Evolutionary conservation across 805 yeast species (phyloP).

Genomic region (Debaryomyces maramus): DNA sequence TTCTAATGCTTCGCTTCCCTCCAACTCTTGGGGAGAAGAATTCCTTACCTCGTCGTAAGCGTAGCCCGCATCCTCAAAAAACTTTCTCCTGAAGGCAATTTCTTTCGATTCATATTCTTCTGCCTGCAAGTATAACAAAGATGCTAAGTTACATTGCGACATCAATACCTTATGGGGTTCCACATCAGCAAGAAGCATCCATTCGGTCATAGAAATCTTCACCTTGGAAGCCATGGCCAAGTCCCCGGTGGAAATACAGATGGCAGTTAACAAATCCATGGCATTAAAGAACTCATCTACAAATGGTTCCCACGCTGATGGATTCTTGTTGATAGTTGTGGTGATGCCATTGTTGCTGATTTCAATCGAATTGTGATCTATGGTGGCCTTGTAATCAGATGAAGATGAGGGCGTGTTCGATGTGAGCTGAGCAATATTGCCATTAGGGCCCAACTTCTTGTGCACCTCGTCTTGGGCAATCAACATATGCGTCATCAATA

Average conservation of each 20-base stretch:
- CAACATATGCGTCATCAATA: slow-evolving; percentile 60
- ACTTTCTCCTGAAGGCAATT: slow-evolving; percentile 23
- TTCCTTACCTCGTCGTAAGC: slow-evolving; percentile 17
- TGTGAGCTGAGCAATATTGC: slow-evolving; percentile 3
- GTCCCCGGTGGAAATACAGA: slow-evolving; percentile 70
- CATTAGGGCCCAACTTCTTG: slow-evolving; percentile 30
- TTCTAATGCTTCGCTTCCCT: slow-evolving; percentile 6
- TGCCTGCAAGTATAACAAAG: slow-evolving; percentile 65
- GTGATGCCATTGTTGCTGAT: slow-evolving; percentile 15
- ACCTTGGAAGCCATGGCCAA: slow-evolving; percentile 58
- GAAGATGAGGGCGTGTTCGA: slow-evolving; percentile 5
- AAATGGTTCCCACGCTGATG: slow-evolving; percentile 69
- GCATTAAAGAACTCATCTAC: slow-evolving; percentile 76
- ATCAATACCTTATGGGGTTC: slow-evolving; percentile 63
- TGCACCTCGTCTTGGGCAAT: slow-evolving; percentile 68
- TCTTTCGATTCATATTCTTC: slow-evolving; percentile 59
- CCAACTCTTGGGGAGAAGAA: slow-evolving; percentile 7
- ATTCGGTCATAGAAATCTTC: slow-evolving; percentile 61
- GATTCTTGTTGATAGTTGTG: slow-evolving; percentile 31
- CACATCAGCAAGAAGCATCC: slow-evolving; percentile 74
- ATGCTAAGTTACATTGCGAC: slow-evolving; percentile 69
- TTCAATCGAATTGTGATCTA: slow-evolving; percentile 17
- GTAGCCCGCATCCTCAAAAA: slow-evolving; percentile 26
- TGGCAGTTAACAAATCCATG: slow-evolving; percentile 72
- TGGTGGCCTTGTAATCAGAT: slow-evolving; percentile 15